Conservation (phyloP, 768 basidiomycete species). For the Tricholoma flavovirens region DNA sequence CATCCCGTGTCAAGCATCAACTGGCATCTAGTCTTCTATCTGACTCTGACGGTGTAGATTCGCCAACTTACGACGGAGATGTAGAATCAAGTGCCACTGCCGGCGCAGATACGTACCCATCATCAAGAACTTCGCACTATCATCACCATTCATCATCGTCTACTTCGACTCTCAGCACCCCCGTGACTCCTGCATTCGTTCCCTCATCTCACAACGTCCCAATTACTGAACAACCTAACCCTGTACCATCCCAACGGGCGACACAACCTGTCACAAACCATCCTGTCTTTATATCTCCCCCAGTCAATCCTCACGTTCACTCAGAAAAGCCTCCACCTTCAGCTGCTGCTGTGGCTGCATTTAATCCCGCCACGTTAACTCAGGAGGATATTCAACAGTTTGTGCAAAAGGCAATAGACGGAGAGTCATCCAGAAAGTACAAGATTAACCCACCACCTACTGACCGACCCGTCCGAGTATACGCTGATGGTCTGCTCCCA, state of each 20-base stretch:
- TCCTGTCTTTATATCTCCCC: conserved; percentile 31
- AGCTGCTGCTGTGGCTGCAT: conserved; percentile 30
- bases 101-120: conserved; percentile 36
- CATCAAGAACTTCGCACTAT: conserved; percentile 24
- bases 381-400: conserved; percentile 76
- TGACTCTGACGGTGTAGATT: conserved; percentile 74
- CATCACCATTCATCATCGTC: conserved; percentile 42
- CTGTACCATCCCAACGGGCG: conserved; percentile 17
- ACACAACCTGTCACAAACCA: conserved; percentile 19
- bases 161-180: conserved; percentile 47
- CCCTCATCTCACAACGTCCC: conserved; percentile 20
- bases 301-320: conserved; percentile 19
- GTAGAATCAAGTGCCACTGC: conserved; percentile 73
- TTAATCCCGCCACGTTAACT: conserved; percentile 64
- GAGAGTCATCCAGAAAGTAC: conserved; percentile 61
- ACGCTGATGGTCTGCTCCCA: conserved; percentile 75
- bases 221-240: conserved; percentile 17
- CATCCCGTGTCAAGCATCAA: conserved; percentile 40
- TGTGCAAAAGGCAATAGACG: conserved; percentile 70
- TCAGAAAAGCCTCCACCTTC: conserved; percentile 39
- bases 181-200: conserved; percentile 25
- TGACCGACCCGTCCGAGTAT: conserved; percentile 79
- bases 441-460: conserved; percentile 81
- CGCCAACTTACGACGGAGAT: conserved; percentile 88
- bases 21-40: conserved; percentile 51